A percentile compares a stretch with the other conserved stretches of the same genome.
phyloP scores from a whole-genome alignment of 2,329 filamentous ascomycete species.

The Penicillium brasilianum region DNA sequence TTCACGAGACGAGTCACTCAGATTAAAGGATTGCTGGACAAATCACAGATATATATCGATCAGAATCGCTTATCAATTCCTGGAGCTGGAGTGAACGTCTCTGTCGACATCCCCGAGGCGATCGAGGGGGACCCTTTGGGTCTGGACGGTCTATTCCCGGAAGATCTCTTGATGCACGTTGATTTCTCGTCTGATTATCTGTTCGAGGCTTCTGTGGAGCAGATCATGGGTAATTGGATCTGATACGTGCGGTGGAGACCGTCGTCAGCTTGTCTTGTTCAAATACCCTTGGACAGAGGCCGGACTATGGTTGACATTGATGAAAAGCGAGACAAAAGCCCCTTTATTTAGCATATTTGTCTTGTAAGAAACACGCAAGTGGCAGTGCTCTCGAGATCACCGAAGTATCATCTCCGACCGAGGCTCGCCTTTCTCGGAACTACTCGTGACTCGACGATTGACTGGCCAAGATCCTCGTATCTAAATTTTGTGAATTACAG shows the following conservation, averaged over 20 bases:
- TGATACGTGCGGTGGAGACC: neutral
- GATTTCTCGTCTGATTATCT: conserved; percentile 4
- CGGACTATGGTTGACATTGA: too few relatives aligned
- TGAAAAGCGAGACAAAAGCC: too few relatives aligned
- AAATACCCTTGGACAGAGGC: too few relatives aligned
- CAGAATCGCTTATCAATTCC: conserved; percentile 1
- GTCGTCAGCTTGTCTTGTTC: too few relatives aligned
- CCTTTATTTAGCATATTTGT: too few relatives aligned
- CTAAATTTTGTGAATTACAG: too few relatives aligned
- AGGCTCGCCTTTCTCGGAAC: too few relatives aligned
- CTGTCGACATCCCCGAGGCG: neutral
- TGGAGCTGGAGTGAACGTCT: neutral
- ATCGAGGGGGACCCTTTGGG: neutral
- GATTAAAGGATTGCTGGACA: conserved; percentile 9
- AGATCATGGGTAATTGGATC: conserved; percentile 15
- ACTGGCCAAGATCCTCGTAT: too few relatives aligned
- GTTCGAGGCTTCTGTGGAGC: conserved; percentile 10
- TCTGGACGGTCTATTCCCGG: neutral
- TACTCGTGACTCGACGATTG: too few relatives aligned
- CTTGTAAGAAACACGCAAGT: too few relatives aligned
- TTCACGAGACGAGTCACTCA: conserved; percentile 15
- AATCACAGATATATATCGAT: neutral
- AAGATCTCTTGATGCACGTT: neutral
- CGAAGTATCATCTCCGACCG: too few relatives aligned
- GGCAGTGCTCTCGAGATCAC: too few relatives aligned